phyloP scores from a whole-genome alignment of 1,284 basidiomycete species.

The Naganishia sp. region DNA sequence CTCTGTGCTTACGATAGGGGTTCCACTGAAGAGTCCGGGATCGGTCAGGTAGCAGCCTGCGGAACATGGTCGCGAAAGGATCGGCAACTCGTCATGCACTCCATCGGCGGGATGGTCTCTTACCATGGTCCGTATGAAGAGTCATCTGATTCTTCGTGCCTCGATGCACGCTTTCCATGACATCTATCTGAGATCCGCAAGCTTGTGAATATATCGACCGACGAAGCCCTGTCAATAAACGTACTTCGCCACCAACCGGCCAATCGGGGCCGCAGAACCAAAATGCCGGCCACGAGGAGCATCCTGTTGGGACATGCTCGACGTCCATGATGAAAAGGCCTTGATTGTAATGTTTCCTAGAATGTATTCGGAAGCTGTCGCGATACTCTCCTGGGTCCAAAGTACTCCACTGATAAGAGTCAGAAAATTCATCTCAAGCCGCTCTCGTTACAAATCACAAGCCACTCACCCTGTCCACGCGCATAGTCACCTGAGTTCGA shows the following conservation, averaged over 20 bases:
- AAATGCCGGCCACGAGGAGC: constrained; percentile 29
- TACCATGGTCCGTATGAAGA: constrained; percentile 27
- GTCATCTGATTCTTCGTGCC: constrained; percentile 36
- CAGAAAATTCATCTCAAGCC: not conserved
- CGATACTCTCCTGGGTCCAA: constrained; percentile 40
- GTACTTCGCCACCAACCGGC: constrained; percentile 54
- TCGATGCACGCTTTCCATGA: constrained; percentile 65
- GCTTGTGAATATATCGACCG: constrained; percentile 60
- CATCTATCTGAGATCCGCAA: constrained; percentile 71
- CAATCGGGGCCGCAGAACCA: constrained; percentile 53
- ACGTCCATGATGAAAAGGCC: constrained; percentile 64
- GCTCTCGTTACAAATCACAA: too few relatives aligned
- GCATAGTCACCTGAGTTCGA: constrained; percentile 10
- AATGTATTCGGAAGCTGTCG: constrained; percentile 33
- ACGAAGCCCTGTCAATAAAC: constrained; percentile 59
- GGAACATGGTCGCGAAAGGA: constrained; percentile 26
- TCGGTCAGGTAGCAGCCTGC: constrained; percentile 56
- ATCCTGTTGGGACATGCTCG: constrained; percentile 52
- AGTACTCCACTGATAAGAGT: not conserved
- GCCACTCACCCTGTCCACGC: constrained; percentile 25
- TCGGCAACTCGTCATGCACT: too few relatives aligned
- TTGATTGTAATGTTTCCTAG: constrained; percentile 58
- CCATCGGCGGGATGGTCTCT: not conserved
- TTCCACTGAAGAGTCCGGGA: constrained; percentile 12
- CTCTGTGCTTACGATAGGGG: constrained; percentile 14